Evolutionary conservation across 1,139 yeast species (phyloP), one percentile per base, ranked within the genome.

Genomic region (Blastobotrys proliferans): DNA sequence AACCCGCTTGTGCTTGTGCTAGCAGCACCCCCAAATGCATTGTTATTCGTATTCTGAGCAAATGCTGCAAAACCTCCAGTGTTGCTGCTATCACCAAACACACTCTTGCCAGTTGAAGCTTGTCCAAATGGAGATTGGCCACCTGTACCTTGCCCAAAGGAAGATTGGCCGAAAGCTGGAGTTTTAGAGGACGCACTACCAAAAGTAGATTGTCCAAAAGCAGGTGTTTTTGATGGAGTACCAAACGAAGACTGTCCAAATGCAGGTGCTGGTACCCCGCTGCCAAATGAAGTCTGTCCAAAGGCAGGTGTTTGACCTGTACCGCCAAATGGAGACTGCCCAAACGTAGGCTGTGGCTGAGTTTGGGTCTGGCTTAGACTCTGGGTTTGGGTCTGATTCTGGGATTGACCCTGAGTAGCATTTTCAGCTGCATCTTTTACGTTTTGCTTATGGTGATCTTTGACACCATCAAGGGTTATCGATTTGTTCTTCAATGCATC

Each of bases 161-260:
- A 11, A 4, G 40, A 37, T 16, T 37, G 34, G 16, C 35, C 35
- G 13, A 30, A 20, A 22, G 35, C 34, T 4, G 36, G 16, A 16
- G 33, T 9, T 13, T 24, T 19, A n/a, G 40, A 22, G 5, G 43
- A 30, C 26, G 5, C 18, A 11, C 14, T 13, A 14, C 31, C 27
- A 34, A 29, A 34, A 16, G 44, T 6, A n/a, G 38, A 18, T 27
- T 35, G 38, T 22, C 34, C 43, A 37, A 30, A 37, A 22, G 36
- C 38, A 4, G 46, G 27, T 9, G 30, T 9, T 2, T 17, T 8
- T 4, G 37, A 16, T 4, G 41, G 20, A 27, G n/a, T 16, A 18
- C 38, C 38, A 25, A 27, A 42, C n/a, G 36, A 19, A 6, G 43
- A 10, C 18, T 26, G 10, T 5, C 51, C 50, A 44, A 46, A 47